Evolutionary conservation across 306 rosid species (phyloP), one percentile per base, ranked within the genome.

Genomic region (Malus asiatica): DNA sequence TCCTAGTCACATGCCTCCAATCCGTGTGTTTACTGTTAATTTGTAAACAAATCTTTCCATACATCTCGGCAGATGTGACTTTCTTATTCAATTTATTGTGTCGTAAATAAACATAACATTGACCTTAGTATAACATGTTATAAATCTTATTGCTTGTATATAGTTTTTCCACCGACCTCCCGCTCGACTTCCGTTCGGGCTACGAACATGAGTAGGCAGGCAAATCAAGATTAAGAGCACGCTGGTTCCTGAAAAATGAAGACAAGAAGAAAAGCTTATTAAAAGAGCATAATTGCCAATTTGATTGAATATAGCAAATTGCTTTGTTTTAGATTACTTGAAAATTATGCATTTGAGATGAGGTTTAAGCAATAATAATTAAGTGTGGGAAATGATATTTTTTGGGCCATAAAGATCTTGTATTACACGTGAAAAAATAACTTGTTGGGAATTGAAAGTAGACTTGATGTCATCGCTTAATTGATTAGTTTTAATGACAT

Each of bases 361-460:
- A 33, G 11, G 52, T 4, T 71, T 64, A 25, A 46, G 57, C 16
- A 30, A 59, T 12, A 33, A 19, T 23, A 60, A 29, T 1, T 4
- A 33, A 19, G 30, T 18, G 25, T n/a, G 15, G 27, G 23, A 48
- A 55, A 61, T 61, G 51, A 13, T 71, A 30, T n/a, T 71, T 16
- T 51, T 48, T 14, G 66, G 61, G 40, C 78, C 72, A 69, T 68
- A 35, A 67, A 74, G 79, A 66, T 83, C 55, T 71, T 80, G 22
- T 19, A 77, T 86, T 30, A 51, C 73, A 77, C 80, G 73, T 72
- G 83, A 63, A 80, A 60, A 80, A 62, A 61, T 46, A 68, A 15
- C 11, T 73, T 65, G 51, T 70, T 76, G 51, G 80, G 19, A 74
- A 58, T 30, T 58, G 70, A 59, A 74, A 67, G 51, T 55, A 58